These are phyloP conservation scores for Cryptococcus deneoformans DNA, from an alignment of 1,284 basidiomycete genomes.

Conservation along the genomic window DNA sequence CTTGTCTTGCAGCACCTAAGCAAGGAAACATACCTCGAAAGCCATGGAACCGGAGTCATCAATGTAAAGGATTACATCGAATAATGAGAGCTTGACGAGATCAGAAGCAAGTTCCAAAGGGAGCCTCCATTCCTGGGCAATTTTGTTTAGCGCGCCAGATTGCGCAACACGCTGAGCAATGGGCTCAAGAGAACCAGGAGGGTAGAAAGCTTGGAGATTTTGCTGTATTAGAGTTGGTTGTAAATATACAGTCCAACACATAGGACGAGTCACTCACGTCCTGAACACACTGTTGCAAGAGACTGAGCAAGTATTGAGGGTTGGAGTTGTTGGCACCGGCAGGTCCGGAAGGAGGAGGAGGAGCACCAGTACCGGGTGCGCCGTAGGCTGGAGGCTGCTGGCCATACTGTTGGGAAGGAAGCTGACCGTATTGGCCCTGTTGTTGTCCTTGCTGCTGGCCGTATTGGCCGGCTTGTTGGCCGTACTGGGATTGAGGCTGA, in stretches of 20 bases:
- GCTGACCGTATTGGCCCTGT: conserved; percentile 29
- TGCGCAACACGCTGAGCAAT: conserved; percentile 50
- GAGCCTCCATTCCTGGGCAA: conserved; percentile 51
- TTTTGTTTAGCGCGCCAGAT: conserved; percentile 46
- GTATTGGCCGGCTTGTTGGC: conserved; percentile 32
- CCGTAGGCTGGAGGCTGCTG: conserved; percentile 31
- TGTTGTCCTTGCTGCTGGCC: conserved; percentile 24
- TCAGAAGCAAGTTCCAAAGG: conserved; percentile 51
- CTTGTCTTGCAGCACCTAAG: conserved; percentile 9
- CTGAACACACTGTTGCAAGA: conserved; percentile 47
- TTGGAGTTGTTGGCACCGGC: conserved; percentile 25
- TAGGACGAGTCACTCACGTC: conserved; percentile 38
- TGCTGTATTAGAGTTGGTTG: conserved; percentile 29
- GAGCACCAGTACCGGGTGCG: conserved; percentile 19
- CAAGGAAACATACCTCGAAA: conserved; percentile 38
- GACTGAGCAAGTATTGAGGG: conserved; percentile 27
- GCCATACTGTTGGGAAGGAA: conserved; percentile 33
- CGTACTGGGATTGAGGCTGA: conserved; percentile 30
- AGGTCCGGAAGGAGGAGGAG: conserved; percentile 17
- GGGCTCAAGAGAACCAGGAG: conserved; percentile 47
- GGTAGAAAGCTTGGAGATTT: conserved; percentile 52
- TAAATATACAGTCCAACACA: not conserved
- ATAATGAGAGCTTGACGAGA: conserved; percentile 48
- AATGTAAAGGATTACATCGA: conserved; percentile 47
- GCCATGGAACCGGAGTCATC: conserved; percentile 52